Conservation (phyloP, 2,329 filamentous ascomycete species). For the Aspergillus novoparasiticus region DNA sequence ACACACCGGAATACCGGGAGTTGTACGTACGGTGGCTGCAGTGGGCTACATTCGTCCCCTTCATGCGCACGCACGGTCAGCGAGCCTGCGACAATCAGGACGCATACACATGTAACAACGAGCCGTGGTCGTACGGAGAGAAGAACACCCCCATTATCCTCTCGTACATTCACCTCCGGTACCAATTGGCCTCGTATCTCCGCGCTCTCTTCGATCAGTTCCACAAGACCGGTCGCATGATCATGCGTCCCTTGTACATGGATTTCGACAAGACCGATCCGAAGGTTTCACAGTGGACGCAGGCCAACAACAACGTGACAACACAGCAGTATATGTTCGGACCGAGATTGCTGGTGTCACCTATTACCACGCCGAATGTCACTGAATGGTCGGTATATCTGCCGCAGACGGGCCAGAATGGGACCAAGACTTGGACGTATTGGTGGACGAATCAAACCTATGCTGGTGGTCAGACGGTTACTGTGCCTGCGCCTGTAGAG, state of each 20-base stretch:
- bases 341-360: constrained; percentile 38
- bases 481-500: constrained; percentile 38
- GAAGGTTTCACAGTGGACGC: constrained; percentile 22
- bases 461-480: constrained; percentile 38
- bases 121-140: constrained; percentile 65
- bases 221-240: constrained; percentile 35
- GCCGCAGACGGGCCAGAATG: constrained; percentile 29
- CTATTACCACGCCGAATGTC: constrained; percentile 38
- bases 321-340: constrained; percentile 47
- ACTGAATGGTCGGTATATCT: constrained; percentile 42
- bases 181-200: constrained; percentile 47
- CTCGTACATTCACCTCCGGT: constrained; percentile 59
- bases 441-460: constrained; percentile 46
- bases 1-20: constrained; percentile 58
- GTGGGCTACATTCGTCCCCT: constrained; percentile 60
- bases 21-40: constrained; percentile 67
- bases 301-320: constrained; percentile 34
- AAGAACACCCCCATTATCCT: constrained; percentile 59
- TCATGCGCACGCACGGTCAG: constrained; percentile 66
- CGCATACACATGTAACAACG: constrained; percentile 46
- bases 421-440: constrained; percentile 39
- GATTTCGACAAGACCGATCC: constrained; percentile 38
- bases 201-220: constrained; percentile 37
- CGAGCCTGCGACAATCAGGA: constrained; percentile 51
- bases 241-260: constrained; percentile 44